These are phyloP conservation scores for Pyrus hybrid DNA, from an alignment of 331 rosid genomes.

Conservation along the genomic window DNA sequence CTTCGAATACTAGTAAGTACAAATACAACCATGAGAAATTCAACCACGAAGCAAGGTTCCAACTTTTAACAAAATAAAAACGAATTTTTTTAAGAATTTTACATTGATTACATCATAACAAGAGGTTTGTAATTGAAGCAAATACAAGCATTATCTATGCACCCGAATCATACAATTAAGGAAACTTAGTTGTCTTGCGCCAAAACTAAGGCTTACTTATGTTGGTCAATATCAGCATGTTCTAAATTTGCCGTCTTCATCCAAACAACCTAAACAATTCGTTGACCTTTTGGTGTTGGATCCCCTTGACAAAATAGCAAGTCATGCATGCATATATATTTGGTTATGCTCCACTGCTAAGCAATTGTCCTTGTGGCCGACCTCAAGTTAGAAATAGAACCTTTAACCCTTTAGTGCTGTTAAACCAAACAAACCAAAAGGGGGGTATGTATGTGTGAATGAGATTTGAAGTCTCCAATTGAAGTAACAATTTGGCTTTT, in stretches of 20 bases:
- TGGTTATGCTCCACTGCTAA: slow-evolving; percentile 1
- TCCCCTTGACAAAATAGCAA: slow-evolving; percentile 17
- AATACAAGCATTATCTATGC: not conserved
- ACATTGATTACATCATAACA: too few relatives aligned
- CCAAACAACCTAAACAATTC: slow-evolving; percentile 13
- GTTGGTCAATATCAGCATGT: not conserved
- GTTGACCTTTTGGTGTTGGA: slow-evolving; percentile 18
- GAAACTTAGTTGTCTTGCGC: not conserved
- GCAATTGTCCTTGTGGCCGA: not conserved
- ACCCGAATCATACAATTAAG: not conserved
- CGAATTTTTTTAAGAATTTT: too few relatives aligned
- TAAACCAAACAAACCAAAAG: not conserved
- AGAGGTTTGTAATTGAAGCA: not conserved
- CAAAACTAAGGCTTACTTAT: not conserved
- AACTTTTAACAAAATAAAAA: not conserved
- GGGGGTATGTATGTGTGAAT: not conserved
- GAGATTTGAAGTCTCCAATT: not conserved
- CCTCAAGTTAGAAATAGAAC: not conserved
- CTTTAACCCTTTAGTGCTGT: not conserved
- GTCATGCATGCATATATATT: slow-evolving; percentile 1
- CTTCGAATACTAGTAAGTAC: not conserved
- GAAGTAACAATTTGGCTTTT: not conserved
- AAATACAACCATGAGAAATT: not conserved
- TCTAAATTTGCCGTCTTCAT: not conserved
- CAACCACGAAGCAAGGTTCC: not conserved